A percentile compares a stretch with the other conserved stretches of the same genome.
Conservation (phyloP, 306 rosid species). For the Dalbergia cultrata region DNA sequence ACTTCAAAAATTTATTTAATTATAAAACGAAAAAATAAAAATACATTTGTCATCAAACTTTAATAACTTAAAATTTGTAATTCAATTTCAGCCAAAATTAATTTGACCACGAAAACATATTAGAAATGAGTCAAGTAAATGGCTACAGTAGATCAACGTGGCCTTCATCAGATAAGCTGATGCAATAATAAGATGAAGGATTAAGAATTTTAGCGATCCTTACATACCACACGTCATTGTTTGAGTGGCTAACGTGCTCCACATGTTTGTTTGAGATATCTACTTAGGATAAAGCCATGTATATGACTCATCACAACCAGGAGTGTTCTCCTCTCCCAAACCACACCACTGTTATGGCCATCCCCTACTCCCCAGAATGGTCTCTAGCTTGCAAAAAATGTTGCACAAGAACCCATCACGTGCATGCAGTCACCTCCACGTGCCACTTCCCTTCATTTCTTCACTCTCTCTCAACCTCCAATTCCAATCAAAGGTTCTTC, state of each 20-base stretch:
- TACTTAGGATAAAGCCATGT: conserved; percentile 46
- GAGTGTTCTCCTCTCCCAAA: conserved; percentile 25
- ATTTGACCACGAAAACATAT: too few relatives aligned
- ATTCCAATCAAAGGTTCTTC: conserved; percentile 40
- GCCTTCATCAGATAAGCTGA: neutral
- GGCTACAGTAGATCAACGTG: conserved; percentile 25
- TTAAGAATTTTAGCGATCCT: neutral
- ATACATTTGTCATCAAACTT: too few relatives aligned
- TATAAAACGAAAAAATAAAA: too few relatives aligned
- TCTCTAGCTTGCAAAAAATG: conserved; percentile 48
- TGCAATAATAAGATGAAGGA: neutral
- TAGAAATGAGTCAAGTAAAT: neutral
- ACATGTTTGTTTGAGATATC: conserved; percentile 43
- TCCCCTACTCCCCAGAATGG: conserved; percentile 67
- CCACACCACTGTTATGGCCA: conserved; percentile 58
- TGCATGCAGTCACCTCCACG: conserved; percentile 44
- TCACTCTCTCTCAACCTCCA: conserved; percentile 40
- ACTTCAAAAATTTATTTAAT: too few relatives aligned
- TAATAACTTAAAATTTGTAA: too few relatives aligned
- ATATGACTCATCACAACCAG: neutral
- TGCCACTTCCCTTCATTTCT: conserved; percentile 48
- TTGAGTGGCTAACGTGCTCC: conserved; percentile 45
- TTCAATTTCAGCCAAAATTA: too few relatives aligned
- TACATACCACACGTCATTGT: conserved; percentile 44
- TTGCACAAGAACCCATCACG: conserved; percentile 33